Percentiles rank a stretch among this genome's conserved stretches.
phyloP scores from a whole-genome alignment of 257 asterid genomes.

The Linderniella brevidens region DNA sequence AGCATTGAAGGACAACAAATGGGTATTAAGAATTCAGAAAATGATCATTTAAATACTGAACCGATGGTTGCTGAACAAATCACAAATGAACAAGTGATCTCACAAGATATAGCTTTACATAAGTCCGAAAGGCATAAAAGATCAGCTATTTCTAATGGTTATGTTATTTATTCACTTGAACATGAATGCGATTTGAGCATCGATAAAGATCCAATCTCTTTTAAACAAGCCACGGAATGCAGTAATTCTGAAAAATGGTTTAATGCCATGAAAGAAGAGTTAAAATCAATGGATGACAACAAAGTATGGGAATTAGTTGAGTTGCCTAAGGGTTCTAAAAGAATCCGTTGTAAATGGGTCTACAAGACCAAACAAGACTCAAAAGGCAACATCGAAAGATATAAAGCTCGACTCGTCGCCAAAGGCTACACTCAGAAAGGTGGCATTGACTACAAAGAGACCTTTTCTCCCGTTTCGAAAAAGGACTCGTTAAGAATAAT shows the following conservation, averaged over 20 bases:
- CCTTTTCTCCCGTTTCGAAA: background rate
- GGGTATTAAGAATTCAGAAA: too few relatives aligned
- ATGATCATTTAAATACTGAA: too few relatives aligned
- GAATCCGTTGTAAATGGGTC: background rate
- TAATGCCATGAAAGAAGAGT: background rate
- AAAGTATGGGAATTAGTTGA: background rate
- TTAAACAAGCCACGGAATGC: background rate
- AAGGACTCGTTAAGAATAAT: background rate
- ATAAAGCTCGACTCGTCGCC: background rate
- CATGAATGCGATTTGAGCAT: background rate
- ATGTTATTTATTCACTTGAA: background rate
- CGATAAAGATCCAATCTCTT: background rate
- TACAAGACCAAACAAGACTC: background rate
- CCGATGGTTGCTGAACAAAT: too few relatives aligned
- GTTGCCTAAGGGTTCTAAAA: background rate
- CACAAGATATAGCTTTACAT: too few relatives aligned
- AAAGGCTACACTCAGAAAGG: background rate
- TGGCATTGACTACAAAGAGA: background rate
- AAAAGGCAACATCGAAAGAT: background rate
- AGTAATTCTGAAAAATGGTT: background rate
- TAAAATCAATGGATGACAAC: background rate
- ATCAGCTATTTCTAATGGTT: background rate
- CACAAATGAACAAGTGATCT: too few relatives aligned
- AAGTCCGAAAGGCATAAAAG: too few relatives aligned
- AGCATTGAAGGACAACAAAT: too few relatives aligned